Conservation (phyloP, 2,329 filamentous ascomycete species). For the Alternaria sp. region DNA sequence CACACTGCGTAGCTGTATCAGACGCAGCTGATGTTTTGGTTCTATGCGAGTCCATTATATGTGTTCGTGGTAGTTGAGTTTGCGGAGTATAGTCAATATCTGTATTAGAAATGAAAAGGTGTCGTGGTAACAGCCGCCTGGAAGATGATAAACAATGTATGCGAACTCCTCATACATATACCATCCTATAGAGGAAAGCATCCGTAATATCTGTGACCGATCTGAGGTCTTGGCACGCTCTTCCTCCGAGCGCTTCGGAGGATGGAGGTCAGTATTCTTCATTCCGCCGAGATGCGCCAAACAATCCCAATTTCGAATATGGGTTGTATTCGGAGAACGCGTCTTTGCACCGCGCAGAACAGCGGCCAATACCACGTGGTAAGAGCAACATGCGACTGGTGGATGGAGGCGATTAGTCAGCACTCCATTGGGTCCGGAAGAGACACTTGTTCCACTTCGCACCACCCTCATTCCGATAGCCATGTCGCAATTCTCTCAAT, state of each 20-base stretch:
- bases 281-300: not conserved
- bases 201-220: not conserved
- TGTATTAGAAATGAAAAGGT: not conserved
- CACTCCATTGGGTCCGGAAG: not conserved
- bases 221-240: not conserved
- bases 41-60: not conserved
- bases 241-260: not conserved
- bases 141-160: not conserved
- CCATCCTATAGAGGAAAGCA: not conserved
- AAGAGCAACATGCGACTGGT: not conserved
- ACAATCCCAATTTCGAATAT: not conserved
- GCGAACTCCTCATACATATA: not conserved
- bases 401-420: conserved; percentile 11
- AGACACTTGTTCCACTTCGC: not conserved
- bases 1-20: not conserved
- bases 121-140: not conserved
- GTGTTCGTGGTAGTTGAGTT: not conserved
- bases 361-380: not conserved
- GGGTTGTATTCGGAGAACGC: not conserved
- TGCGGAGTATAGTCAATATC: not conserved
- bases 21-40: not conserved
- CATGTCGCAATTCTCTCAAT: conserved; percentile 18
- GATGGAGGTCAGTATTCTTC: not conserved
- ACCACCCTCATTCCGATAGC: not conserved
- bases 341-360: not conserved